phyloP scores from a whole-genome alignment of 202 grass and related monocot genomes.

The Panicum hallii region DNA sequence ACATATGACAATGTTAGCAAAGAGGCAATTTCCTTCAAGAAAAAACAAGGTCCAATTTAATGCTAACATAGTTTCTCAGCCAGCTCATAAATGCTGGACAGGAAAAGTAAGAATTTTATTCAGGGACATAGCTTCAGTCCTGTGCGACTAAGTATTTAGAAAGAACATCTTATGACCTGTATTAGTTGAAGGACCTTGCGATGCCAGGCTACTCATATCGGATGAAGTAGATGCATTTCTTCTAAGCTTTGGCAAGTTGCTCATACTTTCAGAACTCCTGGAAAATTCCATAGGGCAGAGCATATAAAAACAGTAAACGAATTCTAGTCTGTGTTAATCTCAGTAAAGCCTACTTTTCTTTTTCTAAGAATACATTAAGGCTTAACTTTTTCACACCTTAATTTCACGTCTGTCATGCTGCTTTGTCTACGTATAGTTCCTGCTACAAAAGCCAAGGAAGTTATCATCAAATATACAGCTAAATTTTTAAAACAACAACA shows the following conservation, averaged over 20 bases:
- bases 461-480: conserved; percentile 20
- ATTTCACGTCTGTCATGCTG: conserved; percentile 71
- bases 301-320: conserved; percentile 10
- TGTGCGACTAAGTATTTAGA: conserved; percentile 13
- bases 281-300: conserved; percentile 22
- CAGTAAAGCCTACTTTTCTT: conserved; percentile 8
- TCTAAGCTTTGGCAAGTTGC: conserved; percentile 65
- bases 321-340: conserved; percentile 25
- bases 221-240: conserved; percentile 87
- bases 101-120: conserved; percentile 13
- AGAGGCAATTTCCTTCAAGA: not conserved
- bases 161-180: conserved; percentile 58
- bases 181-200: conserved; percentile 73
- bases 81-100: not conserved
- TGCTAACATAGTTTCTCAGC: not conserved
- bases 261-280: conserved; percentile 69
- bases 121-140: conserved; percentile 7
- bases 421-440: conserved; percentile 75
- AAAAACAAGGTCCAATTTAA: not conserved
- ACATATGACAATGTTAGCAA: not conserved
- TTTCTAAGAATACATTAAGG: not conserved
- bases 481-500: conserved; percentile 20
- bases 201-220: conserved; percentile 71
- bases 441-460: conserved; percentile 37
- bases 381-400: conserved; percentile 55